Percentiles rank a stretch among this genome's conserved stretches.
These are phyloP conservation scores for Colletotrichum orbiculare DNA, from an alignment of 2,329 filamentous ascomycete genomes.

Conservation along the genomic window DNA sequence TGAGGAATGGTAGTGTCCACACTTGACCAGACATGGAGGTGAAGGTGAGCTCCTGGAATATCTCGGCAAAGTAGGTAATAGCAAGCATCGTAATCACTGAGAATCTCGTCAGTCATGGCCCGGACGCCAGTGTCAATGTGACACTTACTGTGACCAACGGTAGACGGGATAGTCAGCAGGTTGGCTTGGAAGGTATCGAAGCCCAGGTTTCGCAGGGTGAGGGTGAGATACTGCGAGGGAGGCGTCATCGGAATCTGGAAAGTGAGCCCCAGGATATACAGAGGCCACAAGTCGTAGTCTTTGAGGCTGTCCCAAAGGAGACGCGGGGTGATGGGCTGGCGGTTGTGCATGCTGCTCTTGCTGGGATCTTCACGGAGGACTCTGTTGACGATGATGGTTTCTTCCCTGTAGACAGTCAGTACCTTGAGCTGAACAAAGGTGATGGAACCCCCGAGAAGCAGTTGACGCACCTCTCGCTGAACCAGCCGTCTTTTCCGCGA, in stretches of 20 bases:
- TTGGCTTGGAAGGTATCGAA: conserved; percentile 62
- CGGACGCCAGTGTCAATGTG: background rate
- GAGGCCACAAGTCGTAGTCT: conserved; percentile 68
- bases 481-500: conserved; percentile 67
- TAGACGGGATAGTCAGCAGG: conserved; percentile 62
- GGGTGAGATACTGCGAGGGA: conserved; percentile 61
- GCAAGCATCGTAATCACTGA: conserved; percentile 46
- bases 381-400: conserved; percentile 69
- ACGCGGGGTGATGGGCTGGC: conserved; percentile 59
- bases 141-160: background rate
- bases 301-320: conserved; percentile 59
- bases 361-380: conserved; percentile 65
- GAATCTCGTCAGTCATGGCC: background rate
- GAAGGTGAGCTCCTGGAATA: conserved; percentile 60
- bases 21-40: conserved; percentile 59
- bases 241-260: conserved; percentile 60
- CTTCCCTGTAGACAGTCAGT: conserved; percentile 65
- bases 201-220: conserved; percentile 61
- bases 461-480: conserved; percentile 56
- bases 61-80: conserved; percentile 57
- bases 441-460: background rate
- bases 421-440: background rate
- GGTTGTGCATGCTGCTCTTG: conserved; percentile 69
- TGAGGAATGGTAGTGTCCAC: conserved; percentile 70
- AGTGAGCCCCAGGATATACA: conserved; percentile 62